Evolutionary conservation across 139 green algal genomes (phyloP).

Genomic region (Chlorella sp.): DNA sequence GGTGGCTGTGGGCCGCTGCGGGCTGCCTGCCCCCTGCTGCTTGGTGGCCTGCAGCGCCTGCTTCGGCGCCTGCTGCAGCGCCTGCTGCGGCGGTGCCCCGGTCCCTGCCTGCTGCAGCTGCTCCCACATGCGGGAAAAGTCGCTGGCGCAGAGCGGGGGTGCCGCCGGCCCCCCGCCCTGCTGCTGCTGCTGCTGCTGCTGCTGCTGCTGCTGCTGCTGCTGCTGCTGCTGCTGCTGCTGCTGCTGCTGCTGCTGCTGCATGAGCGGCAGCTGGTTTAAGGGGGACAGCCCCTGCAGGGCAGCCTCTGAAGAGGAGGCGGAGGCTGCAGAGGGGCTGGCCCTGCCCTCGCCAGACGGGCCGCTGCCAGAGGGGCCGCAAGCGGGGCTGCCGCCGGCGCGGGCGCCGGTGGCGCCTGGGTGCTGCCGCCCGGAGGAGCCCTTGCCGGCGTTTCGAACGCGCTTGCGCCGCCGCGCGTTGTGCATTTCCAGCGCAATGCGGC

Average conservation of each 20-base stretch:
- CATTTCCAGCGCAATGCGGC: not conserved
- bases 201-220: not conserved
- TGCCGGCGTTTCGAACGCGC: not conserved
- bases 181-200: not conserved
- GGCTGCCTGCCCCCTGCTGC: not conserved
- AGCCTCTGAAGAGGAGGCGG: not conserved
- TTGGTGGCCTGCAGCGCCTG: not conserved
- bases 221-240: not conserved
- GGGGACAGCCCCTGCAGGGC: not conserved
- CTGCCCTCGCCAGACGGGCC: too few relatives aligned
- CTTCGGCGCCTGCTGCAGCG: not conserved
- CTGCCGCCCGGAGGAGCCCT: not conserved
- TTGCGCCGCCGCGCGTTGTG: conserved; percentile 23
- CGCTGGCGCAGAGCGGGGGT: too few relatives aligned
- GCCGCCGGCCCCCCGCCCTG: not conserved
- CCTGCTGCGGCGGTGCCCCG: not conserved
- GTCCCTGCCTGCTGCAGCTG: not conserved
- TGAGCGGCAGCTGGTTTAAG: not conserved
- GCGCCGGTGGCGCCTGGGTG: not conserved
- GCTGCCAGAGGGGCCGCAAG: too few relatives aligned
- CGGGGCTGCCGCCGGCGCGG: too few relatives aligned
- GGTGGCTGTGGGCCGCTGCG: too few relatives aligned
- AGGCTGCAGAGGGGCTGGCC: not conserved
- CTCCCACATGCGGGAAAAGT: not conserved
- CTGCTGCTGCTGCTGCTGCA: not conserved